Percentiles rank a stretch among this genome's conserved stretches.
These are phyloP conservation scores for Serpula lacrymans DNA, from an alignment of 768 basidiomycete genomes.

Conservation along the genomic window DNA sequence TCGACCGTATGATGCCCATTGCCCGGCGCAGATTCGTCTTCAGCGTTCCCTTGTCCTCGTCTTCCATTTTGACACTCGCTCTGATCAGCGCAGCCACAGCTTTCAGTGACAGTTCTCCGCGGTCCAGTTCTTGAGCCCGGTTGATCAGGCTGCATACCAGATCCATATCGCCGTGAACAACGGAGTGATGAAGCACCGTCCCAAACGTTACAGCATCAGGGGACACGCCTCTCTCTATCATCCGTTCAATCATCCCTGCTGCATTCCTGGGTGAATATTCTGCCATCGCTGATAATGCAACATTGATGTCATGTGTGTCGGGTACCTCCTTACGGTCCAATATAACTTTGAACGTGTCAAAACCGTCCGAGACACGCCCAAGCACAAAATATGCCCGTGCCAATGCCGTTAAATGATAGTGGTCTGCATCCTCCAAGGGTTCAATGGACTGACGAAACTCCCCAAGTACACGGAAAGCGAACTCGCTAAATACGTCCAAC, in stretches of 20 bases:
- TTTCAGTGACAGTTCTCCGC: slow-evolving; percentile 41
- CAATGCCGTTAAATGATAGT: slow-evolving; percentile 53
- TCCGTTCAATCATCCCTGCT: slow-evolving; percentile 44
- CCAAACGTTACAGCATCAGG: slow-evolving; percentile 58
- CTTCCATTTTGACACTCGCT: slow-evolving; percentile 28
- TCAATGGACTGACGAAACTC: slow-evolving; percentile 41
- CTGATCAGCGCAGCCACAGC: slow-evolving; percentile 48
- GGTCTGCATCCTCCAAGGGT: slow-evolving; percentile 45
- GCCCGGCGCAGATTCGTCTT: slow-evolving; percentile 37
- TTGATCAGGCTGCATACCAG: slow-evolving; percentile 43
- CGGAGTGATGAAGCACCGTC: slow-evolving; percentile 59
- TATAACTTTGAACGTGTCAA: slow-evolving; percentile 44
- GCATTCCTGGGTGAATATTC: slow-evolving; percentile 46
- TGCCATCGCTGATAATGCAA: slow-evolving; percentile 55
- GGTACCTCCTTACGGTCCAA: slow-evolving; percentile 49
- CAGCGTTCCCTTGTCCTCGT: slow-evolving; percentile 21
- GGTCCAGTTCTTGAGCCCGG: slow-evolving; percentile 34
- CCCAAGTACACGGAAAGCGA: slow-evolving; percentile 43
- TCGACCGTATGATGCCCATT: slow-evolving; percentile 38
- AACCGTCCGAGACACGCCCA: slow-evolving; percentile 44
- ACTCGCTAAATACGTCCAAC: slow-evolving; percentile 28
- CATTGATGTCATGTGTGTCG: slow-evolving; percentile 63
- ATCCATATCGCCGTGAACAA: slow-evolving; percentile 38
- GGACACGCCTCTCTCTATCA: slow-evolving; percentile 43
- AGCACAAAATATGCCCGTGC: slow-evolving; percentile 62